Conservation (phyloP, 2,329 filamentous ascomycete species). For the Aspergillus chevalieri region DNA sequence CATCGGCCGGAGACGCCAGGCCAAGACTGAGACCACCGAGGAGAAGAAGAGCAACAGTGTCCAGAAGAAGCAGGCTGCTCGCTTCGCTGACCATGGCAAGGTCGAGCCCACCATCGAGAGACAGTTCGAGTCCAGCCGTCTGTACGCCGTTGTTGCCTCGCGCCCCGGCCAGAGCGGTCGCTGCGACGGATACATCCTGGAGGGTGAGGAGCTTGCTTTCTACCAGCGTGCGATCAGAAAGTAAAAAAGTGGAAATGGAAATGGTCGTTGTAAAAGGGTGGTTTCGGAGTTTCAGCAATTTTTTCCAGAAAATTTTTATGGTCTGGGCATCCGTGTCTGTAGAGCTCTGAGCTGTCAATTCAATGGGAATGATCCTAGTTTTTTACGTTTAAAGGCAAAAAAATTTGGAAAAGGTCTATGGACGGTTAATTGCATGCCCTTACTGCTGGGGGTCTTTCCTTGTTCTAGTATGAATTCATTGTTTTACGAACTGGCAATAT, state of each 20-base stretch:
- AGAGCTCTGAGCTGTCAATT: slow-evolving; percentile 34
- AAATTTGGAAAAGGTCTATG: not conserved
- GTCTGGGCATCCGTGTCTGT: slow-evolving; percentile 33
- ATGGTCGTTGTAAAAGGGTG: slow-evolving; percentile 25
- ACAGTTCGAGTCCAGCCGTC: slow-evolving; percentile 98
- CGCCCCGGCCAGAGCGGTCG: slow-evolving; percentile 95
- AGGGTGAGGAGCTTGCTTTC: slow-evolving; percentile 99
- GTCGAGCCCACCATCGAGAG: slow-evolving; percentile 88
- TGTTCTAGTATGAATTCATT: too few relatives aligned
- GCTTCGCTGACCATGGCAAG: slow-evolving; percentile 80
- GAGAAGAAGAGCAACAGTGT: slow-evolving; percentile 98
- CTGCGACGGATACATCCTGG: slow-evolving; percentile 93
- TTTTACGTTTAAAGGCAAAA: slow-evolving; percentile 4
- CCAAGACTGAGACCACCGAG: slow-evolving; percentile 55
- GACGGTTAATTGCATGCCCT: not conserved
- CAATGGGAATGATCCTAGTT: slow-evolving; percentile 31
- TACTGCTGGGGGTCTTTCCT: not conserved
- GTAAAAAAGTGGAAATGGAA: slow-evolving; percentile 67
- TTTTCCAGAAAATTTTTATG: slow-evolving; percentile 28
- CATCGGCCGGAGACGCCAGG: slow-evolving; percentile 85
- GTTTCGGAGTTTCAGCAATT: slow-evolving; percentile 34
- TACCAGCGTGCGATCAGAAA: slow-evolving; percentile 99
- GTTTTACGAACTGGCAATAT: too few relatives aligned
- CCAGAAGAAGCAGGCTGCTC: slow-evolving; percentile 91
- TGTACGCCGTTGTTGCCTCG: slow-evolving; percentile 88